Evolutionary conservation across 129 eudicot species (phyloP), one percentile per base, ranked within the genome.

Genomic region (Flaveria bidentis): DNA sequence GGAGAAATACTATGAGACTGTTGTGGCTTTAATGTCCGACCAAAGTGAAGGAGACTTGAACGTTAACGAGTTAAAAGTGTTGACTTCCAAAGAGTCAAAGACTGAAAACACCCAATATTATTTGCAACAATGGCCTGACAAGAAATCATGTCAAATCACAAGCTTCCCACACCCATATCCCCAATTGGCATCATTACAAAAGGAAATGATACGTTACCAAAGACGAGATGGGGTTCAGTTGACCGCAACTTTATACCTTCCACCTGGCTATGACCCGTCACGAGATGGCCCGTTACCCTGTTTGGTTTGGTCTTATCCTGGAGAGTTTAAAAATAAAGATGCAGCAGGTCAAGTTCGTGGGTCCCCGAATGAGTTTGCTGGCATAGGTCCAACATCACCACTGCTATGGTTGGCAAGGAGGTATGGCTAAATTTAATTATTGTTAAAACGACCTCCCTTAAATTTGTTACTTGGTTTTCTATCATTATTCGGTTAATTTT

Each of bases 341-440:
- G 93, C 98, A 67, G 98, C 98, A 57, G 90, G 96, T 63, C 98
- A 93, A 81, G 98, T 93, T 60, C 98, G 98, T 82, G 98, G 98
- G 36, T 93, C 98, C 57, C 98, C 98, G 13, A 88, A 93, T 78
- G 90, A 86, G 85, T 93, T 93, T 87, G 88, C 98, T 23, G 95
- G 97, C 85, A 93, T 93, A 69, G 98, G 98, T 26, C 67, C 97
- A 33, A 93, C 97, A 44, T 90, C 97, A 51, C 90, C 98, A 36
- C 85, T 93, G 66, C 96, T 93, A 68, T 93, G 98, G 98, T 86
- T 93, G 72, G 96, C 98, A 63, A 90, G 98, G 71, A 79, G 97
- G 98, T 68, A 82, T 44, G 77, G n/a, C 14, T 58, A 50, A 18
- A 63, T 63, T 58, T 4, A 3, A 3, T 74, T 58, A 9, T 25